Evolutionary conservation across 495 filamentous ascomycete species (phyloP), one percentile per base, ranked within the genome.

Genomic region (Copromyces sp.): DNA sequence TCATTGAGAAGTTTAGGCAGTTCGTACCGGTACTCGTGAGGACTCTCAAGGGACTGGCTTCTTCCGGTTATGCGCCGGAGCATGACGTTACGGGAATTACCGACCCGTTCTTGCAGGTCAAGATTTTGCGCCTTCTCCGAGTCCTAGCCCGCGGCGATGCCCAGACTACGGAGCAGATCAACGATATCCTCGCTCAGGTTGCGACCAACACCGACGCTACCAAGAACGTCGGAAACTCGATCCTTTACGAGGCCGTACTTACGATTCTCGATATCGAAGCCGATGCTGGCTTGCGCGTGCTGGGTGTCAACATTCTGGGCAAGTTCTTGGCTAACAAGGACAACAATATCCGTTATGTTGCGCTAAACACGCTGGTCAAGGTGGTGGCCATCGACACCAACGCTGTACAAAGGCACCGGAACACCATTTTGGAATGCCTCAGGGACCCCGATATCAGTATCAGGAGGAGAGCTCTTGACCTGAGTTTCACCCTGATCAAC

Each of bases 391-490:
- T 99, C 44, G 95, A 99, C 79, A 96, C 95, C 20, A 98, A 98
- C 78, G 96, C 95, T 3, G 95, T 99, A 5, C 96, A 98, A 78
- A 86, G 95, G 79, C 95, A 99, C 82, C 90, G 96, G 70, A 98
- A 97, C 80, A 99, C 95, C 9, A 98, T 99, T 75, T 85, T 99
- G 47, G 95, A 98, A 77, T 99, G 95, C 83, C 83, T 99, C 68
- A 89, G 96, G 73, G 95, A 99, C 81, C 95, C 96, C n/a, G 95
- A 99, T 84, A 98, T 99, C 80, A 97, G 94, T 82, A 99, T 99
- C 75, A 88, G 95, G 77, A 88, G 95, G 80, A 89, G 95, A 78
- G 95, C 95, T 29, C 89, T 99, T 5, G 95, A 99, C 78, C 89
- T 99, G 69, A 97, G 95, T 81, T 99, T 99, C 81, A 98, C 97